These are phyloP conservation scores for Paspalum notatum DNA, from an alignment of 176 grass and related monocot genomes.

Conservation along the genomic window DNA sequence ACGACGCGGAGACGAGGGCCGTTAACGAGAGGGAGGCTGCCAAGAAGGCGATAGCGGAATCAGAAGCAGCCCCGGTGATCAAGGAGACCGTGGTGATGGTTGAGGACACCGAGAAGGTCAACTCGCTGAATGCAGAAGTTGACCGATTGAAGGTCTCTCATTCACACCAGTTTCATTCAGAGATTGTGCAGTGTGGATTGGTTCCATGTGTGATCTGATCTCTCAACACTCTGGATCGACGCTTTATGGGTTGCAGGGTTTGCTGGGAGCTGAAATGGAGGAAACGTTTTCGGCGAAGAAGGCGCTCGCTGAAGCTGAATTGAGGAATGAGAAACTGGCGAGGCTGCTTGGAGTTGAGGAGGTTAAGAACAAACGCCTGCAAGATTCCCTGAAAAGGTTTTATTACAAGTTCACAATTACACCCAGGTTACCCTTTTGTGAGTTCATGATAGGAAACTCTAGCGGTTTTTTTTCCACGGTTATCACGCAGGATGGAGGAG, in stretches of 20 bases:
- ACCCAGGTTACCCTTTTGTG: not conserved
- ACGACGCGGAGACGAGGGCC: slow-evolving; percentile 47
- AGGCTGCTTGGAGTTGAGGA: slow-evolving; percentile 53
- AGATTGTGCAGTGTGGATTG: slow-evolving; percentile 26
- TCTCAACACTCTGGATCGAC: not conserved
- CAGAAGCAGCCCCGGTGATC: slow-evolving; percentile 41
- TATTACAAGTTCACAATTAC: not conserved
- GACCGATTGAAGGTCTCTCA: slow-evolving; percentile 55
- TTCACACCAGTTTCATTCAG: not conserved
- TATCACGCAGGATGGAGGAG: slow-evolving; percentile 57
- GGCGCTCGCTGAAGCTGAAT: slow-evolving; percentile 41
- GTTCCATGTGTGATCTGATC: not conserved
- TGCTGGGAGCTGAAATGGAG: slow-evolving; percentile 52
- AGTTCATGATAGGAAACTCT: not conserved
- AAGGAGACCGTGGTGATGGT: slow-evolving; percentile 51
- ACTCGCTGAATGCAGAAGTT: slow-evolving; percentile 36
- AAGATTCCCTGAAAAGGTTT: slow-evolving; percentile 56
- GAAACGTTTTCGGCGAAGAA: slow-evolving; percentile 42
- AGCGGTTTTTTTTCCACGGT: not conserved
- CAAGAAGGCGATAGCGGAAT: slow-evolving; percentile 46
- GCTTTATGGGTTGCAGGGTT: slow-evolving; percentile 45
- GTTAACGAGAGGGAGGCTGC: slow-evolving; percentile 45
- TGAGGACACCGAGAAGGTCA: slow-evolving; percentile 46
- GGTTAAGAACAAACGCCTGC: slow-evolving; percentile 48
- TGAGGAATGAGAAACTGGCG: slow-evolving; percentile 51